Evolutionary conservation across 495 filamentous ascomycete genomes (phyloP), one percentile per base, ranked within the genome.

Genomic region (Tuber aestivum): DNA sequence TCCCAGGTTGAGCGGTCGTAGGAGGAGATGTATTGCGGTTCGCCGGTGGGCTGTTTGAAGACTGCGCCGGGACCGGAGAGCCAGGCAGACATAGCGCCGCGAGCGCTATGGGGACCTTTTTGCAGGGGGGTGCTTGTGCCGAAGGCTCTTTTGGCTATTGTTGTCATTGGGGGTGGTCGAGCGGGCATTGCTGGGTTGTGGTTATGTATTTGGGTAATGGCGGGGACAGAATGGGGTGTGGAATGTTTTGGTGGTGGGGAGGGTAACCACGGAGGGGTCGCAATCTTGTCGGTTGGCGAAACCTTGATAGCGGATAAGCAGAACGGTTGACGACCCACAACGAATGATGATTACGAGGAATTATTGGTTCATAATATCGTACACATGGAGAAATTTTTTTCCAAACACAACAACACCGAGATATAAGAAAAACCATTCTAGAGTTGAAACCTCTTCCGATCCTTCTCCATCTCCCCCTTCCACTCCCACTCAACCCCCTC

Each of bases 401-500:
- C 56, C 56, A 65, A 65, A 35, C 3, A 35, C 27, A 35, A 65
- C 14, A 65, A 5, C 50, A 32, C 50, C 4, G 32, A 65, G 56
- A 27, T 65, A 1, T 16, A 35, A 10, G 32, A 50, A 7, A 50
- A 50, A 40, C 20, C 74, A 38, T 21, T 35, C 82, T 86, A 97
- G 74, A 98, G 87, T 83, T 95, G 93, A 84, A 98, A 99, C 85
- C 91, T 91, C 75, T 94, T 99, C 81, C 95, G 87, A 85, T 91
- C 84, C 86, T 97, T 97, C 86, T 99, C 95, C 91, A 94, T 94
- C 83, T 89, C 88, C 7, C 91, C 91, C 85, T 95, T 93, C 95
- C 95, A 98, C 83, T 95, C 89, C 94, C 95, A 98, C 79, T 90
- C 88, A n/a, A 87, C 81, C 3, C 87, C 88, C 81, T 90, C 88